Evolutionary conservation across 768 basidiomycete species (phyloP).

Genomic region (Mrakia blollopis): DNA sequence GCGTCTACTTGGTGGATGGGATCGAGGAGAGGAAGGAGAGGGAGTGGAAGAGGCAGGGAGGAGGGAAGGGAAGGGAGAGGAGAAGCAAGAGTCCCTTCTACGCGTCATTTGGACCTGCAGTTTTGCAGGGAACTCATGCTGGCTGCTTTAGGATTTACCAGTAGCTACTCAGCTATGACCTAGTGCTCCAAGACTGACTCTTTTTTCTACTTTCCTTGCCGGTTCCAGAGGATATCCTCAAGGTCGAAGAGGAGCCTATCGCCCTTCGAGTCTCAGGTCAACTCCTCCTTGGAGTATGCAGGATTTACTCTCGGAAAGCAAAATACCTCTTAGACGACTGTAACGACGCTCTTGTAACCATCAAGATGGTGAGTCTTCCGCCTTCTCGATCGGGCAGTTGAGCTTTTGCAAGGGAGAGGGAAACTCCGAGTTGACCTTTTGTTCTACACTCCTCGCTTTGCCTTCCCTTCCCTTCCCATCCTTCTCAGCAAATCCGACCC

Average conservation of each 20-base stretch:
- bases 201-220: background rate
- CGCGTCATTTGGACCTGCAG: background rate
- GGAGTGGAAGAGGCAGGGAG: background rate
- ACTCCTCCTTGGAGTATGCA: conserved; percentile 87
- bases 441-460: conserved; percentile 13
- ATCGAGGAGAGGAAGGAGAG: background rate
- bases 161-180: no score
- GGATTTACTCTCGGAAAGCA: conserved; percentile 96
- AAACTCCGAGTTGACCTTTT: background rate
- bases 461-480: conserved; percentile 1
- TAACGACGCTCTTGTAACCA: conserved; percentile 89
- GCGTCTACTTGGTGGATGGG: background rate
- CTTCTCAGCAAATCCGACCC: conserved; percentile 56
- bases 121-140: background rate
- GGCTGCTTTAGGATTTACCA: no score
- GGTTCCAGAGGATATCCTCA: conserved; percentile 68
- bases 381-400: background rate
- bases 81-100: background rate
- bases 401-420: background rate
- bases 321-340: conserved; percentile 97
- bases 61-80: background rate
- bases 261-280: conserved; percentile 95
- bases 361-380: conserved; percentile 70
- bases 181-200: background rate
- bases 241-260: conserved; percentile 78